These are phyloP conservation scores for Euphrasia confusa DNA, from an alignment of 257 asterid genomes.

Conservation along the genomic window DNA sequence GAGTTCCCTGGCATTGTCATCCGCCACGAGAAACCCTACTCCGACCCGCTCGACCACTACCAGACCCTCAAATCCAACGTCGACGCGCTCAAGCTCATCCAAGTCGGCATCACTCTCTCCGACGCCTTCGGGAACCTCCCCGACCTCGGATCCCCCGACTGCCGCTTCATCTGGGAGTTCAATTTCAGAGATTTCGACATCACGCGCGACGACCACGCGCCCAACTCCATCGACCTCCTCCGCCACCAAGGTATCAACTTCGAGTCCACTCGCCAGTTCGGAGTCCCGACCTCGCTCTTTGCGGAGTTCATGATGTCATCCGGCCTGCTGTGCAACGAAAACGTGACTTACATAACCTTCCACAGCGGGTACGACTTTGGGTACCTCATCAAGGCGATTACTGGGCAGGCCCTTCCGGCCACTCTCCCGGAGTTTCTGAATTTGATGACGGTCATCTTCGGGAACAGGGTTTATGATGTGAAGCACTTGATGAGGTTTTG, in stretches of 20 bases:
- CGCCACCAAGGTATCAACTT: slow-evolving; percentile 62
- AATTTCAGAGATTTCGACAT: slow-evolving; percentile 66
- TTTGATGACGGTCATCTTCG: slow-evolving; percentile 52
- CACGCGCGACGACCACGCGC: slow-evolving; percentile 44
- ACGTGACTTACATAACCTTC: slow-evolving; percentile 52
- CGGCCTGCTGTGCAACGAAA: slow-evolving; percentile 57
- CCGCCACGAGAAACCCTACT: slow-evolving; percentile 36
- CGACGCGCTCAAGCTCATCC: slow-evolving; percentile 67
- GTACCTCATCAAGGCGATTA: slow-evolving; percentile 57
- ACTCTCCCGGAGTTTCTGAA: slow-evolving; percentile 42
- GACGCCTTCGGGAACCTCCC: slow-evolving; percentile 64
- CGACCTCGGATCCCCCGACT: slow-evolving; percentile 33
- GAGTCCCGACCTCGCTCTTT: slow-evolving; percentile 43
- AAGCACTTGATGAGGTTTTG: slow-evolving; percentile 67
- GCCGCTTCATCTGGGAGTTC: slow-evolving; percentile 65
- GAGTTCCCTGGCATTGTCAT: slow-evolving; percentile 53
- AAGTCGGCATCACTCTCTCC: slow-evolving; percentile 72
- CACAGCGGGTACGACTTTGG: slow-evolving; percentile 82
- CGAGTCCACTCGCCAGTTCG: slow-evolving; percentile 33
- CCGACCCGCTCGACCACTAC: slow-evolving; percentile 49
- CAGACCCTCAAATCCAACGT: slow-evolving; percentile 57
- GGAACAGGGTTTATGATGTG: slow-evolving; percentile 66
- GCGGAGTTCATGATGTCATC: slow-evolving; percentile 71
- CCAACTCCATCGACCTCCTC: slow-evolving; percentile 56
- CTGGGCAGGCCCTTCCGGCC: slow-evolving; percentile 50